Conservation (phyloP, 805 yeast genomes). For the Yarrowia sp. region DNA sequence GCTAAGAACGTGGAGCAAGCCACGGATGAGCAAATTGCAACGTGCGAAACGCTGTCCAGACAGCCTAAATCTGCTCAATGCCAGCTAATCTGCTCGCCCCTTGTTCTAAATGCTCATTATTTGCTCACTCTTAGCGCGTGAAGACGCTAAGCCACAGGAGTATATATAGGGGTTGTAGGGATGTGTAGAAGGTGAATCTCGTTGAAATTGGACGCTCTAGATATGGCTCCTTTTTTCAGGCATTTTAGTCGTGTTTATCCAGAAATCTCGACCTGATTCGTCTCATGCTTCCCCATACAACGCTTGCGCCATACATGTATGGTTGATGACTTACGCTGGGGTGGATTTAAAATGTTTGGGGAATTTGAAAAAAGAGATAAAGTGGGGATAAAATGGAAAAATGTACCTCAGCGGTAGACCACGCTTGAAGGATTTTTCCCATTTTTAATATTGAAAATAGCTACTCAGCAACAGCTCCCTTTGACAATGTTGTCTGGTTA, state of each 20-base stretch:
- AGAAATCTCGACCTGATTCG: too few species aligned
- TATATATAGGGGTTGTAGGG: too few species aligned
- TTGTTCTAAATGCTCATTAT: not conserved
- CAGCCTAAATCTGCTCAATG: not conserved
- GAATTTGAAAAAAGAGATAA: not conserved
- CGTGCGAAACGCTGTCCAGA: not conserved
- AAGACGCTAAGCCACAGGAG: not conserved
- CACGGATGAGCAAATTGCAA: slow-evolving; percentile 6
- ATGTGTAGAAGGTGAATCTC: too few species aligned
- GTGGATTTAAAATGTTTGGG: not conserved
- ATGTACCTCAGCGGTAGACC: too few species aligned
- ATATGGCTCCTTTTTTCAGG: too few species aligned
- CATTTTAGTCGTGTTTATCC: too few species aligned
- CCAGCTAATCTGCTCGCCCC: not conserved
- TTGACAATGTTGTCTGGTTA: too few species aligned
- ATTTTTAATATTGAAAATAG: too few species aligned
- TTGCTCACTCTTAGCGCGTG: slow-evolving; percentile 6
- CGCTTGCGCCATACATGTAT: not conserved
- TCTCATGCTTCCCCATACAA: not conserved
- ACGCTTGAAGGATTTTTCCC: too few species aligned
- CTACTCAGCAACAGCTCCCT: too few species aligned
- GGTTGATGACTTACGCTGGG: not conserved
- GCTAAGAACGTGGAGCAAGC: not conserved
- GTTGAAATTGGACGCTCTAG: too few species aligned
- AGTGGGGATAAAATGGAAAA: not conserved